Conservation (phyloP, 805 yeast genomes). For the Spencermartinsiella europaea region DNA sequence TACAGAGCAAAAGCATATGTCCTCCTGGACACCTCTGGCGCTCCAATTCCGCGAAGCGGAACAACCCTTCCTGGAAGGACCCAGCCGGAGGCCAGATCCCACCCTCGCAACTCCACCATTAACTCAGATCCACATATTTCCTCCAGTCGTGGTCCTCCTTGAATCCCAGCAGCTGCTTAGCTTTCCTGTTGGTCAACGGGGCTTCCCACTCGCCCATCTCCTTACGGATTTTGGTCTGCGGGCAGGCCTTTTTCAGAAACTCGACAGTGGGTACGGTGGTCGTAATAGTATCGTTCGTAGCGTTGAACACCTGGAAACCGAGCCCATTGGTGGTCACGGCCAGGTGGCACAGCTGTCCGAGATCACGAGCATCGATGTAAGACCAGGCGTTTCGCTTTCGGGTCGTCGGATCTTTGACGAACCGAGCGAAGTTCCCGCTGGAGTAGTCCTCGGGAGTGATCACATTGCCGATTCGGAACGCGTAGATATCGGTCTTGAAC, state of each 20-base stretch:
- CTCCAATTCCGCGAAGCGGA: too few species aligned
- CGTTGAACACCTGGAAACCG: conserved; percentile 16
- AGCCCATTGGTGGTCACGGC: conserved; percentile 10
- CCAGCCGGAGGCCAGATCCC: too few species aligned
- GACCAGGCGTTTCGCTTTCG: conserved; percentile 18
- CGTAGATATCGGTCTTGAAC: conserved; percentile 11
- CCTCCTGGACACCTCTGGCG: too few species aligned
- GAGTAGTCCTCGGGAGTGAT: conserved; percentile 11
- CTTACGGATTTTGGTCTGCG: conserved; percentile 9
- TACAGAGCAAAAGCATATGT: too few species aligned
- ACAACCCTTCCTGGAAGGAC: too few species aligned
- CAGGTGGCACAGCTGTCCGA: conserved; percentile 15
- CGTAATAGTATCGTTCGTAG: conserved; percentile 15
- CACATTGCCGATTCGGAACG: conserved; percentile 15
- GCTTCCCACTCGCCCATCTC: conserved; percentile 16
- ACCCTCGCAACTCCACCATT: too few species aligned
- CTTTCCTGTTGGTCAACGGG: conserved; percentile 14
- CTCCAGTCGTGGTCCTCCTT: conserved; percentile 17
- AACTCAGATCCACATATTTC: conserved; percentile 8
- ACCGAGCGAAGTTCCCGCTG: conserved; percentile 2
- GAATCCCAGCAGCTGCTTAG: conserved; percentile 12
- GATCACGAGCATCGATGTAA: conserved; percentile 15
- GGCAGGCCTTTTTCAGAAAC: conserved; percentile 13
- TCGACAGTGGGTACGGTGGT: conserved; percentile 11
- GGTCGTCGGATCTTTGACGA: conserved; percentile 6